These are phyloP conservation scores for Cytospora leucostoma DNA, from an alignment of 2,329 filamentous ascomycete species.

Conservation along the genomic window DNA sequence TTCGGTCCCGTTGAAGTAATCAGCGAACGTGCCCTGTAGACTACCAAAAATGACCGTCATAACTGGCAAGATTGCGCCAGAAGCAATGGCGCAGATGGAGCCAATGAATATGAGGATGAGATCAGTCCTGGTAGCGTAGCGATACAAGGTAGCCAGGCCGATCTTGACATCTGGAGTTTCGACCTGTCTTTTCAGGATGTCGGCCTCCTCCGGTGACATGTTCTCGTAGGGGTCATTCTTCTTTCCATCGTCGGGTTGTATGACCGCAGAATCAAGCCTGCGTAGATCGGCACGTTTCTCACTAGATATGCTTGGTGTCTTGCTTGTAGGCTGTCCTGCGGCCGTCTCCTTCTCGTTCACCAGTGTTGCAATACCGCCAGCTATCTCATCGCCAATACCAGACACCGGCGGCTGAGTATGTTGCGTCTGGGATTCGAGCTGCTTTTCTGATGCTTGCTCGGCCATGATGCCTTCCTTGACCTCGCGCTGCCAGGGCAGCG, in stretches of 20 bases:
- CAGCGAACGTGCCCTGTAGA: slow-evolving; percentile 70
- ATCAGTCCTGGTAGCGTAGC: slow-evolving; percentile 69
- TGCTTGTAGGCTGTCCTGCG: neutral
- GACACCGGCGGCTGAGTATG: neutral
- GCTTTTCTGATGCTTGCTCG: slow-evolving; percentile 8
- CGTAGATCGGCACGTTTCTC: slow-evolving; percentile 33
- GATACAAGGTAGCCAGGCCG: slow-evolving; percentile 65
- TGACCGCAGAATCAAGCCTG: slow-evolving; percentile 49
- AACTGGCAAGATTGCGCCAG: slow-evolving; percentile 73
- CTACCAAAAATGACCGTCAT: slow-evolving; percentile 84
- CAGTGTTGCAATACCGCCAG: neutral
- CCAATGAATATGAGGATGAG: slow-evolving; percentile 63
- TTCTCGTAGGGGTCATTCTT: slow-evolving; percentile 61
- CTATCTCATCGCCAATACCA: neutral
- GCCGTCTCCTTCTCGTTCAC: slow-evolving; percentile 6
- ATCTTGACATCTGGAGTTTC: slow-evolving; percentile 64
- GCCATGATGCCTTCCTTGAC: slow-evolving; percentile 22
- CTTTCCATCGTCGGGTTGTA: slow-evolving; percentile 40
- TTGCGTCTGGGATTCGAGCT: neutral
- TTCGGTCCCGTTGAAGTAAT: slow-evolving; percentile 55
- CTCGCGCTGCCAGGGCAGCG: slow-evolving; percentile 2
- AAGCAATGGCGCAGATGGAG: slow-evolving; percentile 65
- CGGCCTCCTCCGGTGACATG: slow-evolving; percentile 65
- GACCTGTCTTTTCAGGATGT: slow-evolving; percentile 69
- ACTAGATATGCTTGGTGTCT: slow-evolving; percentile 4